Evolutionary conservation across 1,139 yeast genomes (phyloP).

Genomic region (Yamadazyma taylorii): DNA sequence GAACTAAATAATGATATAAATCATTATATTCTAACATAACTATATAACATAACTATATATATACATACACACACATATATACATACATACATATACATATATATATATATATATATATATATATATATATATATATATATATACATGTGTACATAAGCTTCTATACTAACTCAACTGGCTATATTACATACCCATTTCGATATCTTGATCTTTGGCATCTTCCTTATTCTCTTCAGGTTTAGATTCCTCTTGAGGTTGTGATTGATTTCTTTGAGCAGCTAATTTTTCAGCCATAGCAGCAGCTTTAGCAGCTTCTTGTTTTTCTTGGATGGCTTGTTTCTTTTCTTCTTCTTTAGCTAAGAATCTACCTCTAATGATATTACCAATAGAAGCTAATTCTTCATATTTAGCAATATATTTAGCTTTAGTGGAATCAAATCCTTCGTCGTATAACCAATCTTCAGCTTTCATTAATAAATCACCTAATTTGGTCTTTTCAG

Average conservation of each 20-base stretch:
- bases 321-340: constrained; percentile 83
- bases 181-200: constrained; percentile 37
- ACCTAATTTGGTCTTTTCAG: constrained; percentile 79
- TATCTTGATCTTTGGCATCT: constrained; percentile 33
- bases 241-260: constrained; percentile 22
- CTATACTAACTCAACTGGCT: no score
- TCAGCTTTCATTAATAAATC: constrained; percentile 82
- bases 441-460: constrained; percentile 98
- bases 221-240: constrained; percentile 16
- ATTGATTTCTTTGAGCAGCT: constrained; percentile 71
- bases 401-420: constrained; percentile 97
- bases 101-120: not conserved
- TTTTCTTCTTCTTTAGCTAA: constrained; percentile 93
- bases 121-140: not conserved
- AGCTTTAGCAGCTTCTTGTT: constrained; percentile 84
- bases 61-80: no score
- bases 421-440: constrained; percentile 95
- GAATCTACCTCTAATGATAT: constrained; percentile 94
- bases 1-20: no score
- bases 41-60: no score
- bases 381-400: constrained; percentile 93
- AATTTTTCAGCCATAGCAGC: constrained; percentile 89
- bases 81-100: no score
- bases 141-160: not conserved
- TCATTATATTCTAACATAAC: no score